Evolutionary conservation across 2,329 filamentous ascomycete genomes (phyloP).

Genomic region (Pestalotiopsis fici): DNA sequence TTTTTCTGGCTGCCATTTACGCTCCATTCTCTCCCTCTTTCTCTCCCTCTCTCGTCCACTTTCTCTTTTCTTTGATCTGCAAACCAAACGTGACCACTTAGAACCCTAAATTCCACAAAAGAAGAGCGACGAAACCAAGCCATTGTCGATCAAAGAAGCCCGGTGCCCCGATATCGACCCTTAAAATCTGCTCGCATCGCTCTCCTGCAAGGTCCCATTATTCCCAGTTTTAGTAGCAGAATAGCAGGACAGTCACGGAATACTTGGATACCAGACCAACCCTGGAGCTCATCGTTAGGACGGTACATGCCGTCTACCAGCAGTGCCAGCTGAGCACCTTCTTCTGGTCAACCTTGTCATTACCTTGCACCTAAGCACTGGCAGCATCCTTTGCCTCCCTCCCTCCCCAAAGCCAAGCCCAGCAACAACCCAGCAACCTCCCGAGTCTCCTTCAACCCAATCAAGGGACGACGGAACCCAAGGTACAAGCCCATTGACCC

Average conservation of each 20-base stretch:
- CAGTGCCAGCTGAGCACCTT: neutral
- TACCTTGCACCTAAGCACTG: neutral
- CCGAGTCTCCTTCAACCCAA: neutral
- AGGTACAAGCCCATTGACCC: neutral
- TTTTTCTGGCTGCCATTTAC: neutral
- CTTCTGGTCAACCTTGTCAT: neutral
- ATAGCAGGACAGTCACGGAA: neutral
- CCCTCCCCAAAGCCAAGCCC: neutral
- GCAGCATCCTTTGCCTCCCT: no score
- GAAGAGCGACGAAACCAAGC: neutral
- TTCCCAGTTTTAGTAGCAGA: neutral
- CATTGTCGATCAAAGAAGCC: conserved; percentile 7
- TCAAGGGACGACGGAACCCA: neutral
- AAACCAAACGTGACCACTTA: neutral
- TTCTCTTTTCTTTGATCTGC: conserved; percentile 1
- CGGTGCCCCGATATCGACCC: neutral
- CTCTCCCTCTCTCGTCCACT: neutral
- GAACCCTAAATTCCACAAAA: conserved; percentile 1
- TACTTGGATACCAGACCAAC: neutral
- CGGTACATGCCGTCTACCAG: conserved; percentile 6
- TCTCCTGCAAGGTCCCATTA: neutral
- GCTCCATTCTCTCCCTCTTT: neutral
- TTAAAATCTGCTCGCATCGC: neutral
- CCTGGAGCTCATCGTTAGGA: neutral
- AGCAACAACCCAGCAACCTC: neutral